These are phyloP conservation scores for Scleromitrula shiraiana DNA, from an alignment of 2,329 filamentous ascomycete genomes.

Conservation along the genomic window DNA sequence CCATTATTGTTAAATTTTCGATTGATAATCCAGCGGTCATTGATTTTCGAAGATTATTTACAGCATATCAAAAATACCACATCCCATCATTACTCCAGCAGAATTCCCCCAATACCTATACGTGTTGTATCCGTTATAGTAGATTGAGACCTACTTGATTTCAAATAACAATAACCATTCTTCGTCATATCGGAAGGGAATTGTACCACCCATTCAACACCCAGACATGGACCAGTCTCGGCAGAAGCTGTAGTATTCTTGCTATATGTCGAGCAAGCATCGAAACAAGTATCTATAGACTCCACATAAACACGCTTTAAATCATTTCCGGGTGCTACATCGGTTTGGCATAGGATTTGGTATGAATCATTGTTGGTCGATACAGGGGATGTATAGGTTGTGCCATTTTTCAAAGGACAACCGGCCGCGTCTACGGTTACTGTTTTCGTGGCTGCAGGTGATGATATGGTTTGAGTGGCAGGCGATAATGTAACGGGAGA, in stretches of 20 bases:
- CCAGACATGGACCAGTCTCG: not conserved
- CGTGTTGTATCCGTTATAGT: not conserved
- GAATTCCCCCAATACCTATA: not conserved
- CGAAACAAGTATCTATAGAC: not conserved
- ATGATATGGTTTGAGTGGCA: not conserved
- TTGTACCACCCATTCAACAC: not conserved
- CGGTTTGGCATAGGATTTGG: not conserved
- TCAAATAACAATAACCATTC: not conserved
- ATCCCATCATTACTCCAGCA: not conserved
- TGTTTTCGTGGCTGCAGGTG: not conserved
- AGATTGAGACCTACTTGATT: not conserved
- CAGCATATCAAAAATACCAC: too few species aligned
- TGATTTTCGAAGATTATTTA: too few species aligned
- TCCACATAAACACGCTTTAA: not conserved
- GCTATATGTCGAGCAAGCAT: not conserved
- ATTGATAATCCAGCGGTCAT: too few species aligned
- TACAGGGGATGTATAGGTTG: not conserved
- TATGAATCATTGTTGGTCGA: not conserved
- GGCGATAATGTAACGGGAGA: not conserved
- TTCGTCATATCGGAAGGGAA: not conserved
- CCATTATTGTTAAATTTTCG: too few species aligned
- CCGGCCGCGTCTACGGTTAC: not conserved
- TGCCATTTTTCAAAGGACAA: not conserved
- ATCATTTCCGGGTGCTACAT: not conserved
- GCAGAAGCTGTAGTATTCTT: not conserved